Evolutionary conservation across 345 rosid genomes (phyloP), one percentile per base, ranked within the genome.

Genomic region (Excoecaria cochinchinensis): DNA sequence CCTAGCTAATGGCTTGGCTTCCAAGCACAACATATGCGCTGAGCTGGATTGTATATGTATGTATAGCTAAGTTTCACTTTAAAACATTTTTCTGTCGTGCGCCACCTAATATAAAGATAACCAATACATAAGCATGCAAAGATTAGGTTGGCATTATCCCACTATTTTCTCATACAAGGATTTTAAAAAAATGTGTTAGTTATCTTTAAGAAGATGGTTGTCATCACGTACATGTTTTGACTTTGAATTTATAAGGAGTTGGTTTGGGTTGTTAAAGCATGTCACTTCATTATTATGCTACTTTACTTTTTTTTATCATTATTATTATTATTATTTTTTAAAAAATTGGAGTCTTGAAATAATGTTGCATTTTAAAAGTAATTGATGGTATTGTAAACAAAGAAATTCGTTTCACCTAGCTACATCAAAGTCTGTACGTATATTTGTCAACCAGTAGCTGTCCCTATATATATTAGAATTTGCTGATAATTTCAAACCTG

Each of bases 71-170:
- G 31, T 31, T 21, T 53, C 24, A 63, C 10, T 15, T 13, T 79
- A 36, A 56, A 55, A 16, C 21, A 36, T 16, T 53, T 19, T 17
- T 39, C 1, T 31, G 68, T 21, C 31, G 14, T 46, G 55, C 38
- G 55, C 67, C 75, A 74, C 67, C 82, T 62, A 70, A 74, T 39
- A 40, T n/a, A 8, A 7, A 36, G 53, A 44, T 38, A 39, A 17
- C 24, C 42, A 64, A 22, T 3, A 56, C 9, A 39, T 66, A 7
- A 65, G 70, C 1, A 60, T 75, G 60, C 15, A 67, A 53, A 73
- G 78, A 71, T 77, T 74, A 71, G 84, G 76, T 71, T 60, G 76
- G 76, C 65, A 73, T 51, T 53, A 55, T 68, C 72, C 70, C 69
- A 51, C 73, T 31, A 39, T 51, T 74, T 78, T 73, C 64, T 38